A percentile compares a stretch with the other conserved stretches of the same genome.
Conservation (phyloP, 768 basidiomycete genomes). For the Auricularia cornea region DNA sequence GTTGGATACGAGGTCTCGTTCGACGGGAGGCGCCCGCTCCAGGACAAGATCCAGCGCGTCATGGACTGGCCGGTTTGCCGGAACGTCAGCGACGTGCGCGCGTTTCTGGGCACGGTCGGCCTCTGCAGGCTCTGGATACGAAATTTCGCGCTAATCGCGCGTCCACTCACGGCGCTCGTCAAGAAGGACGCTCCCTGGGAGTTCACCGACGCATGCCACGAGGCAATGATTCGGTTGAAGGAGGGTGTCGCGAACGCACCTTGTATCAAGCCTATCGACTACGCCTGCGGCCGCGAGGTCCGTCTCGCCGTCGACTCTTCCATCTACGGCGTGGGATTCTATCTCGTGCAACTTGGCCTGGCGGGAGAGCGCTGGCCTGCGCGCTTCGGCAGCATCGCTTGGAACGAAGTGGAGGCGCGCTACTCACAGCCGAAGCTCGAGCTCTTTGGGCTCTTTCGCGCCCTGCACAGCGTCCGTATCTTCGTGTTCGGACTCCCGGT, state of each 20-base stretch:
- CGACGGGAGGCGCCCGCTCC: conserved; percentile 25
- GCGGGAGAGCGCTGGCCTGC: conserved; percentile 17
- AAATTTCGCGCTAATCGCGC: conserved; percentile 14
- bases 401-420: conserved; percentile 20
- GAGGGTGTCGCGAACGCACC: conserved; percentile 15
- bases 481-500: conserved; percentile 23
- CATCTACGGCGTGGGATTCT: conserved; percentile 16
- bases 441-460: conserved; percentile 18
- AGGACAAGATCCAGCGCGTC: conserved; percentile 17
- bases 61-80: conserved; percentile 14
- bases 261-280: conserved; percentile 26
- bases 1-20: conserved; percentile 32
- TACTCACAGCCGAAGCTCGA: conserved; percentile 22
- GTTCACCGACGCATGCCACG: conserved; percentile 23
- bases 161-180: conserved; percentile 13
- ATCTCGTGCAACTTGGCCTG: conserved; percentile 18
- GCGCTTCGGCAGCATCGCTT: conserved; percentile 30
- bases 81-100: conserved; percentile 16
- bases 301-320: conserved; percentile 21
- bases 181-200: conserved; percentile 20
- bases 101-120: conserved; percentile 18
- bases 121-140: conserved; percentile 16
- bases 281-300: conserved; percentile 12
- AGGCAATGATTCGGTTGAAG: conserved; percentile 23
- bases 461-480: conserved; percentile 5